Base-by-base conservation (phyloP, 148 eudicot species). In the Heliosperma pusillum region DNA sequence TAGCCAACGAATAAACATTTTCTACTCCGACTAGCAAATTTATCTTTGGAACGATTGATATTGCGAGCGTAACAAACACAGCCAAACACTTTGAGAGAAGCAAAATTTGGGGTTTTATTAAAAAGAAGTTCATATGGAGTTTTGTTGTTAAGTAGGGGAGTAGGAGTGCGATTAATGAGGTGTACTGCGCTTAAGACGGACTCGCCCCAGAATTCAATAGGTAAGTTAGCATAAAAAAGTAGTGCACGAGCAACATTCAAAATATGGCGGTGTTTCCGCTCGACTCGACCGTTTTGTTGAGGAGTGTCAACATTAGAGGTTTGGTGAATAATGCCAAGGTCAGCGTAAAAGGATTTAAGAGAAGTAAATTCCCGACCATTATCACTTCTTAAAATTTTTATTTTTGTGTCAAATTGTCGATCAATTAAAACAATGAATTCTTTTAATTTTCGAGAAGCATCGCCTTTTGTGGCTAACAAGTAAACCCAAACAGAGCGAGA, bases 251-350 rank as follows among this genome's bases (percentile, higher is more conserved):
- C 64, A 5, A 60, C 64, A 22, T 60, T 60, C 0, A n/a, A 20
- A 19, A 67, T 67, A 20, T 67, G 70, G 0, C 25, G 24, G 3
- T 67, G 70, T 40, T 67, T 67, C 0, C 70, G 21, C 12, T 67
- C 70, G 7, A 67, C 70, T 0, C 52, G 47, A 2, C 70, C 52
- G 40, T 67, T 67, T 67, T 67, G 70, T 67, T 67, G 70, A 1
- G 70, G 53, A 0, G 70, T 67, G 10, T 44, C 70, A 15, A 66
- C 24, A 19, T 20, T 33, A 16, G 70, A 66, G 1, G 70, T 66
- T 33, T 66, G 70, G 22, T n/a, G 24, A 16, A 66, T 66, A 0
- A 36, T 66, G 1, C 70, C 52, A 4, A 29, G 17, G 1, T 16
- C 3, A 17, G 7, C 25, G 17, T 29, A 66, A 66, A 10, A 59